Percentiles rank a stretch among this genome's conserved stretches.
Evolutionary conservation across 176 grass and related monocot species (phyloP).

Genomic region (Tillandsia fasciculata): DNA sequence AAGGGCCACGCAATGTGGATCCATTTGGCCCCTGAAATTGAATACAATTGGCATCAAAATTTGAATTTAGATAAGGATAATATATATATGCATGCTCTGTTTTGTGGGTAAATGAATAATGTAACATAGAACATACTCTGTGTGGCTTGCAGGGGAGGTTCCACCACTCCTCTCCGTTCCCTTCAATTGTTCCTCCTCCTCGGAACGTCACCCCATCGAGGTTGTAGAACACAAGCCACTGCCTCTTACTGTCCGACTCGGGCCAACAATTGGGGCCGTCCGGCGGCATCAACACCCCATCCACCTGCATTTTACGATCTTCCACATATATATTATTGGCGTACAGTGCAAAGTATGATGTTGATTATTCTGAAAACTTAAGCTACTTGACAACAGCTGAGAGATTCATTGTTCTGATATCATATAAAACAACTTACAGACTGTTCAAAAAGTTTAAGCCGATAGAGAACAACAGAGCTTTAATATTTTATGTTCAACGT

Average conservation of each 20-base stretch:
- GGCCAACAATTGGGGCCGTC: conserved; percentile 78
- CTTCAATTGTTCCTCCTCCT: conserved; percentile 71
- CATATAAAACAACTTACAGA: too few species aligned
- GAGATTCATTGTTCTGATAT: too few species aligned
- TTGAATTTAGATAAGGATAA: neutral
- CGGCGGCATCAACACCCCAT: conserved; percentile 69
- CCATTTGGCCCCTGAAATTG: conserved; percentile 61
- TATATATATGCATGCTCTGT: neutral
- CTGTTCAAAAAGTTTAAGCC: too few species aligned
- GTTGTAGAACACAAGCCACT: conserved; percentile 70
- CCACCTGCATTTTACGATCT: conserved; percentile 34
- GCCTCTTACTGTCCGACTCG: conserved; percentile 52
- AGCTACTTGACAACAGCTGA: too few species aligned
- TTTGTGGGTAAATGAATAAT: neutral
- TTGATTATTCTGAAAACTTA: too few species aligned
- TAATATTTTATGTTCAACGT: too few species aligned
- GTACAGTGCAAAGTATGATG: too few species aligned
- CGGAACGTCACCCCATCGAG: conserved; percentile 60
- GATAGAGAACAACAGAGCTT: too few species aligned
- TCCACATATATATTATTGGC: too few species aligned
- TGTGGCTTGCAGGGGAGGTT: conserved; percentile 92
- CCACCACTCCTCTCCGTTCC: conserved; percentile 88
- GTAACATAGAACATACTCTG: conserved; percentile 34
- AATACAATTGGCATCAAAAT: neutral
- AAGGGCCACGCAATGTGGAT: conserved; percentile 70